Percentiles rank a stretch among this genome's conserved stretches.
These are phyloP conservation scores for Glycine tomentella DNA, from an alignment of 306 rosid species.

Conservation along the genomic window DNA sequence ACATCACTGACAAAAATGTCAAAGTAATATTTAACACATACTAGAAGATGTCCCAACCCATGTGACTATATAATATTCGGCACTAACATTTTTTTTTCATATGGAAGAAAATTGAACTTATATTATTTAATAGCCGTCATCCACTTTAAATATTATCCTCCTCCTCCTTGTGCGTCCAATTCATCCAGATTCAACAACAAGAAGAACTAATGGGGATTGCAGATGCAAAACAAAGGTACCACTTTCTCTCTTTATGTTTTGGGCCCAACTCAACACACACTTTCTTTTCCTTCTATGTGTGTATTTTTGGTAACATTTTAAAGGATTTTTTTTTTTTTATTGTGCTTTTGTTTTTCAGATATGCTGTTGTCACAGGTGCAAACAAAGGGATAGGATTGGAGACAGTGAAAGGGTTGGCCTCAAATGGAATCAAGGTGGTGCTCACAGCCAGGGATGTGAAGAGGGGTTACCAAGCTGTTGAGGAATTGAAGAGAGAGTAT, in stretches of 20 bases:
- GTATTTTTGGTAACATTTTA: background rate
- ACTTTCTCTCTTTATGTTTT: background rate
- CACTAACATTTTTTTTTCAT: background rate
- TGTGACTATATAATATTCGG: constrained; percentile 32
- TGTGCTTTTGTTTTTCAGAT: constrained; percentile 35
- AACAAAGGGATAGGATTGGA: constrained; percentile 59
- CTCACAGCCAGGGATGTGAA: constrained; percentile 57
- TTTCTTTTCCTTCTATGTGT: background rate
- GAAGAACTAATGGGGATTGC: constrained; percentile 36
- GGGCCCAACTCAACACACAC: background rate
- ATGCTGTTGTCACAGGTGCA: constrained; percentile 62
- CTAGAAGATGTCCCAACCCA: constrained; percentile 43
- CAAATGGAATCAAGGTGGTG: constrained; percentile 52
- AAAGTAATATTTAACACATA: constrained; percentile 27
- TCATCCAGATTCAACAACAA: constrained; percentile 43
- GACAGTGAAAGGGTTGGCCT: constrained; percentile 51
- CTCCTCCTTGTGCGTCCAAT: constrained; percentile 18
- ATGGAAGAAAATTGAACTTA: background rate
- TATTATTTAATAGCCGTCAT: constrained; percentile 41
- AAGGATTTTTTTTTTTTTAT: background rate
- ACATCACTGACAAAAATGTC: constrained; percentile 33
- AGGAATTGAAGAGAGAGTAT: constrained; percentile 38
- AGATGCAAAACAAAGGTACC: constrained; percentile 44
- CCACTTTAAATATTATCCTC: constrained; percentile 20
- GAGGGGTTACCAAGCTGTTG: constrained; percentile 52